Evolutionary conservation across 768 basidiomycete species (phyloP).

Genomic region (Naganishia randhawae): DNA sequence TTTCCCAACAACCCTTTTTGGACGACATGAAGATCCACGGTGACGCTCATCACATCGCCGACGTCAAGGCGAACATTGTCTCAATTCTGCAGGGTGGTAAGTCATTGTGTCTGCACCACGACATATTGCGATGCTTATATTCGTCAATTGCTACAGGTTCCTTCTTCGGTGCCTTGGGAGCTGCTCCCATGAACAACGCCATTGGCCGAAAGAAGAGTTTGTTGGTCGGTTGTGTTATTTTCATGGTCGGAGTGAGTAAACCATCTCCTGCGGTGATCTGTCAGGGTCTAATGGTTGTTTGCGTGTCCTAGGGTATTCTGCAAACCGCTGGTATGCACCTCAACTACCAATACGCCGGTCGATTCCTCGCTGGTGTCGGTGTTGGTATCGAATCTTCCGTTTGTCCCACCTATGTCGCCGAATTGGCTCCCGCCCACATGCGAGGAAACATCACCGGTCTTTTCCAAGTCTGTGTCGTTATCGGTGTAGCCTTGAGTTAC

Average conservation of each 20-base stretch:
- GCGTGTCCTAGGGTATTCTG: conserved; percentile 56
- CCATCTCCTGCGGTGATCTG: neutral
- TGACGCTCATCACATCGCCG: conserved; percentile 50
- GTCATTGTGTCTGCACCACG: too few species aligned
- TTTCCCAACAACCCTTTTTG: conserved; percentile 62
- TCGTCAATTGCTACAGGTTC: conserved; percentile 47
- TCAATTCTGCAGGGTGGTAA: conserved; percentile 72
- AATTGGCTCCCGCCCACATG: conserved; percentile 80
- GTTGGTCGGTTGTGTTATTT: conserved; percentile 62
- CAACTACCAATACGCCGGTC: conserved; percentile 71
- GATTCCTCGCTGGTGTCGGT: conserved; percentile 70
- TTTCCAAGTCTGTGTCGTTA: conserved; percentile 80
- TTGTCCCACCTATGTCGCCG: conserved; percentile 78
- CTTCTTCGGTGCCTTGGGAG: conserved; percentile 72
- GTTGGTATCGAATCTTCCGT: conserved; percentile 64
- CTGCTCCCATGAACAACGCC: conserved; percentile 37
- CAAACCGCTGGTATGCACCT: conserved; percentile 66
- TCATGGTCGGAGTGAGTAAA: conserved; percentile 51
- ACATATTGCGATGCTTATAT: neutral
- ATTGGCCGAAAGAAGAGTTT: conserved; percentile 68
- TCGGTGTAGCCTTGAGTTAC: conserved; percentile 56
- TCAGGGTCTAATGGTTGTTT: neutral
- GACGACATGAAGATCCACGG: conserved; percentile 59
- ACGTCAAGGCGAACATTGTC: conserved; percentile 73
- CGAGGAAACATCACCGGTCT: conserved; percentile 79